phyloP scores from a whole-genome alignment of 805 yeast genomes.

The Soucietia sequanensis region DNA sequence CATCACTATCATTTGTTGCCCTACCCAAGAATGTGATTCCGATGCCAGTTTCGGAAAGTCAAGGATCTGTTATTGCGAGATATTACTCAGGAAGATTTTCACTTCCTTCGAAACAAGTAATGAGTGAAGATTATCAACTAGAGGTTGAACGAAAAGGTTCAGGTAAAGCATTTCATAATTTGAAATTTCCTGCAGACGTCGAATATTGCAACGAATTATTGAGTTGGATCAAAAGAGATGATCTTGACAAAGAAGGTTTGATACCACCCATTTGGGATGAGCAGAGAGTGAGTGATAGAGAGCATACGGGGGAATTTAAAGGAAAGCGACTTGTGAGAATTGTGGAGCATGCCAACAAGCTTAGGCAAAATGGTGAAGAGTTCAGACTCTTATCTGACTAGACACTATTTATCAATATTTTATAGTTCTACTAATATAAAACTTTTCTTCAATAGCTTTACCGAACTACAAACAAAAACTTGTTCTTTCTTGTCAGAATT shows the following conservation, averaged over 20 bases:
- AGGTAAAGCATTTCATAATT: conserved; percentile 29
- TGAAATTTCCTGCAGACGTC: conserved; percentile 57
- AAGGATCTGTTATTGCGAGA: conserved; percentile 44
- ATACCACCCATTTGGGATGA: conserved; percentile 9
- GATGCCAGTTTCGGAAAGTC: conserved; percentile 50
- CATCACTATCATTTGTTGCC: conserved; percentile 42
- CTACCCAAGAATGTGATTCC: conserved; percentile 48
- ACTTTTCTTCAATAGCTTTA: too few species aligned
- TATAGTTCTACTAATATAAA: too few species aligned
- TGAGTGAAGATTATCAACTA: conserved; percentile 28
- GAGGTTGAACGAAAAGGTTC: conserved; percentile 26
- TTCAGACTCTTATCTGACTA: background rate
- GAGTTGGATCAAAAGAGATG: conserved; percentile 9
- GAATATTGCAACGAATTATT: conserved; percentile 51
- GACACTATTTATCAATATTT: too few species aligned
- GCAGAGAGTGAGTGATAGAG: conserved; percentile 4
- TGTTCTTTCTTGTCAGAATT: too few species aligned
- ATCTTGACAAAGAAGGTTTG: conserved; percentile 5
- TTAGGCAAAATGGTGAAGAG: conserved; percentile 3
- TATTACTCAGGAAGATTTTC: conserved; percentile 39
- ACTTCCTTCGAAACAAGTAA: conserved; percentile 39
- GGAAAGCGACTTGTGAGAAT: conserved; percentile 7
- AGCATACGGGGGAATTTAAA: conserved; percentile 6
- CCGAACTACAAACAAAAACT: too few species aligned
- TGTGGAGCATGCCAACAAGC: conserved; percentile 8